Evolutionary conservation across 176 grass and related monocot genomes (phyloP), one percentile per base, ranked within the genome.

Genomic region (Elaeis guineensis): DNA sequence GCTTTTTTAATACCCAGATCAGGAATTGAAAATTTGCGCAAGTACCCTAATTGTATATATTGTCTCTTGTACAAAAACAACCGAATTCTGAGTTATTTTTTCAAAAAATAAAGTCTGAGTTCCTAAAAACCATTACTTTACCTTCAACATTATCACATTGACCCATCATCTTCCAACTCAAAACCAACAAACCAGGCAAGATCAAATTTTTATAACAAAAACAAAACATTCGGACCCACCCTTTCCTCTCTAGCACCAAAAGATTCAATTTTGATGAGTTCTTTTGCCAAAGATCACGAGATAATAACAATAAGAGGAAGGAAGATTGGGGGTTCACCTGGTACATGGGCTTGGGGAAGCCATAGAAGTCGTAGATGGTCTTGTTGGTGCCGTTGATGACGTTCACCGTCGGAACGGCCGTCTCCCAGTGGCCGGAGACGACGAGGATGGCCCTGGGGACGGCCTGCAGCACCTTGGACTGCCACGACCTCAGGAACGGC

Each of bases 351-450:
- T 70, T 72, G 65, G 86, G 91, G 67, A 90, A 90, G 52, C 67
- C 80, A 52, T 79, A 63, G 75, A 90, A 90, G 58, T 96, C 83
- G 17, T 90, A 16, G 73, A 90, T 87, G 80, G 75, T 85, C 57
- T 75, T 61, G 59, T 87, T 84, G 65, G 3, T 19, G 51, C 83
- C 86, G 32, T 62, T 63, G 57, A 79, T 58, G 61, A 66, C 78
- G 69, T 71, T 90, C 20, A 96, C 80, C 16, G 58, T 28, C 48
- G 80, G 86, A 55, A 48, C 21, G 24, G 61, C 57, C 39, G 86
- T 90, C 53, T 90, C 86, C 86, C 86, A 90, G 69, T 96, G 91
- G 17, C 57, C 91, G 1, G 91, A 90, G 7, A 96, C 75, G 21
- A 96, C 1, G 32, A 96, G 78, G 60, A 96, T 87, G 59, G 86